These are phyloP conservation scores for Fusarium equiseti DNA, from an alignment of 2,329 filamentous ascomycete species.

Conservation along the genomic window DNA sequence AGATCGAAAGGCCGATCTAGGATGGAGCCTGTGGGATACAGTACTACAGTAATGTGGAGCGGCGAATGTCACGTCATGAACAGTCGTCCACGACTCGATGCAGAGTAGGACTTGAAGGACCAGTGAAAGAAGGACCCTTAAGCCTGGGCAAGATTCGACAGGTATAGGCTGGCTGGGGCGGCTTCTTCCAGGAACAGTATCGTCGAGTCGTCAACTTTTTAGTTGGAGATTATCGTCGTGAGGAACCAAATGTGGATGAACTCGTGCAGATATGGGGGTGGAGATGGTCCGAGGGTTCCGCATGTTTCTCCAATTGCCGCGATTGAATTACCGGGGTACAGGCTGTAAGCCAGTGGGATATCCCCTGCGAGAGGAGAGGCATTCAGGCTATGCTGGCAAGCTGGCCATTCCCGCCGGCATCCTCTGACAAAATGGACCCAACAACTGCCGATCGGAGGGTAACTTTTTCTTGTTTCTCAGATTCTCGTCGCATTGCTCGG, in stretches of 20 bases:
- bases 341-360: background rate
- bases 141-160: background rate
- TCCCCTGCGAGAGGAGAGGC: background rate
- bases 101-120: background rate
- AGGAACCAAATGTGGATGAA: slow-evolving; percentile 18
- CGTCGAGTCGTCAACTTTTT: slow-evolving; percentile 10
- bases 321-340: slow-evolving; percentile 28
- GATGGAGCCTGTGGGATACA: slow-evolving; percentile 4
- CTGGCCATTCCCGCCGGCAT: background rate
- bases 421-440: background rate
- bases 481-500: background rate
- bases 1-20: slow-evolving; percentile 19
- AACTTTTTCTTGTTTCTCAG: slow-evolving; percentile 3
- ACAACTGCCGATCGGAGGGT: slow-evolving; percentile 17
- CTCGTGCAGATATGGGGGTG: slow-evolving; percentile 31
- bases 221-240: slow-evolving; percentile 3
- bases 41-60: slow-evolving; percentile 21
- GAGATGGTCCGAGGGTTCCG: slow-evolving; percentile 29
- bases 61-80: slow-evolving; percentile 14
- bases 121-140: background rate
- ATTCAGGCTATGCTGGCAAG: background rate
- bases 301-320: slow-evolving; percentile 34
- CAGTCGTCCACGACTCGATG: slow-evolving; percentile 3
- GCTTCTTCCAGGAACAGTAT: slow-evolving; percentile 24
- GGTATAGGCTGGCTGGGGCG: background rate